phyloP scores from a whole-genome alignment of 805 yeast species.

The Kuraishia piskuri region DNA sequence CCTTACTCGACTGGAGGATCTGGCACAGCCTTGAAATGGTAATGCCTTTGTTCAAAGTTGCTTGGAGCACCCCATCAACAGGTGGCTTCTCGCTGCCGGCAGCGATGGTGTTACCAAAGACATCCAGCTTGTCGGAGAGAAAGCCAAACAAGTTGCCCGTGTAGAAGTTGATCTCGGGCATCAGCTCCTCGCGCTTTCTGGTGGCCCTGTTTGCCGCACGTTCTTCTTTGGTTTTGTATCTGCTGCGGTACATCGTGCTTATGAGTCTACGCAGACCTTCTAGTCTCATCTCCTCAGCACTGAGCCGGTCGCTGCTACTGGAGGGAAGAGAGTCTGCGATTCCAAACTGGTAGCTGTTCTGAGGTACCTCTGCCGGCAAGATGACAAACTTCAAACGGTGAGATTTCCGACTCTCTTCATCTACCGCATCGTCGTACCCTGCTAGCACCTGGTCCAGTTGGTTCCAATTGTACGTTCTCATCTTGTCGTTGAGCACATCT shows the following conservation, averaged over 20 bases:
- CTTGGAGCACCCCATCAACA: constrained; percentile 22
- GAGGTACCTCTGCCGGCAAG: constrained; percentile 67
- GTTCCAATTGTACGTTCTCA: constrained; percentile 74
- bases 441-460: constrained; percentile 86
- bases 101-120: constrained; percentile 12
- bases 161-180: constrained; percentile 76
- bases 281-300: constrained; percentile 82
- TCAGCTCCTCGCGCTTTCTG: constrained; percentile 36
- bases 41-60: constrained; percentile 30
- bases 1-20: constrained; percentile 58
- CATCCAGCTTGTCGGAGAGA: constrained; percentile 42
- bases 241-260: constrained; percentile 50
- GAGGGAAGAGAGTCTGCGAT: constrained; percentile 26
- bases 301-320: constrained; percentile 46
- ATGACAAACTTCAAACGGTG: constrained; percentile 79
- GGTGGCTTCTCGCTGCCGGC: constrained; percentile 7
- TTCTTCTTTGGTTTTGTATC: constrained; percentile 36
- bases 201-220: constrained; percentile 12
- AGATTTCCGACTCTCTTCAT: constrained; percentile 41
- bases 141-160: constrained; percentile 77
- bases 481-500: constrained; percentile 43
- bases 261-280: constrained; percentile 78
- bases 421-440: constrained; percentile 73
- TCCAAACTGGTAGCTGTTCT: constrained; percentile 31
- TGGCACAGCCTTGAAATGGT: constrained; percentile 45